Evolutionary conservation across 208 protist genomes (phyloP), one percentile per base, ranked within the genome.

Genomic region (Crithidia acanthocephali): DNA sequence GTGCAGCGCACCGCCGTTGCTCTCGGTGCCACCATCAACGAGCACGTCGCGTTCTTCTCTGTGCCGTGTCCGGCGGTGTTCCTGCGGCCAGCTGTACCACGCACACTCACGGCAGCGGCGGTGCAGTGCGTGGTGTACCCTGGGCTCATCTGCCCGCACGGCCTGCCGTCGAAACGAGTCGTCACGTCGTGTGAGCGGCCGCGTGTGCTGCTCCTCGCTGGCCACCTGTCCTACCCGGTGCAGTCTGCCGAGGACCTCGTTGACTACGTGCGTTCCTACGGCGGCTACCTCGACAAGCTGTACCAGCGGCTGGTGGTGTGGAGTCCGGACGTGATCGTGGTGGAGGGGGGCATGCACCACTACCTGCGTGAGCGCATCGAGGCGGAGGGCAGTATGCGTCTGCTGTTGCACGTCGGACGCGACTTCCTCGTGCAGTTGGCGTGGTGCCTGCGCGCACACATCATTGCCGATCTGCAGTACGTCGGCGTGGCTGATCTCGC

Each of bases 281-380:
- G 79, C 51, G 87, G 90, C 6, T 76, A 85, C 48, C 73, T 93
- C 13, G 84, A 93, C 57, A 92, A 87, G 55, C 73, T 90, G 13
- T 88, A 83, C 56, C 79, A 92, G 57, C 85, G 89, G n/a, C 88
- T 96, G 27, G 30, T 64, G 8, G 64, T 84, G 47, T 90, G 82
- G 82, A 58, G 59, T 11, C 86, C 91, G 2, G 79, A 85, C 22
- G 77, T 96, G 2, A 84, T 96, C 53, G 85, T 93, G 25, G 83
- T 91, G 23, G 84, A 92, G 60, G 78, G 87, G 10, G 74, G 78
- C 55, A 88, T 94, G 86, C 87, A 96, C 68, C 86, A 94, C 70
- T 89, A 88, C 67, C 72, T 96, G 58, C 84, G 86, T 32, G 58
- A 80, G 33, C 74, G 66, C 30, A 83, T 93, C 48, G 52, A 82